phyloP scores from a whole-genome alignment of 345 rosid genomes.

The Eucalyptus sideroxylon region DNA sequence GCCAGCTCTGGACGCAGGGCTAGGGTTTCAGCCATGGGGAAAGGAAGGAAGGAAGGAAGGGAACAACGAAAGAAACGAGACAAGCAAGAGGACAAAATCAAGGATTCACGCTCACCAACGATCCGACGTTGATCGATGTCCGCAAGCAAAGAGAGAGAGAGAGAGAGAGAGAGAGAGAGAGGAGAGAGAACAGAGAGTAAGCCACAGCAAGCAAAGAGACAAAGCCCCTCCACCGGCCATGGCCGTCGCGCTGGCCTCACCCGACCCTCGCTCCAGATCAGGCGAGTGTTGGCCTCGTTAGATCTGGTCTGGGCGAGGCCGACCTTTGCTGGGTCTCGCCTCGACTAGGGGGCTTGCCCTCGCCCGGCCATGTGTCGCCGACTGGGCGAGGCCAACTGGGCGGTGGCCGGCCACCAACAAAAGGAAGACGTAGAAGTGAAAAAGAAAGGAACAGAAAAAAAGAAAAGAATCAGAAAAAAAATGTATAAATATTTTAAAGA shows the following conservation, averaged over 20 bases:
- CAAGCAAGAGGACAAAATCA: not conserved
- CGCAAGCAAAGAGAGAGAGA: not conserved
- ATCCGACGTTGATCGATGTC: not conserved
- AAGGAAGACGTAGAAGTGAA: too few relatives aligned
- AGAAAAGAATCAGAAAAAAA: too few relatives aligned
- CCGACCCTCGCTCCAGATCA: too few relatives aligned
- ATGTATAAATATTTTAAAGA: too few relatives aligned
- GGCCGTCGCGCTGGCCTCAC: not conserved
- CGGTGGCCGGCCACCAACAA: too few relatives aligned
- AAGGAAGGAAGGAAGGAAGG: not conserved
- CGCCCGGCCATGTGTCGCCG: fast-evolving
- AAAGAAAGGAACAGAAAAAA: too few relatives aligned
- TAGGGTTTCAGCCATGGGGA: not conserved
- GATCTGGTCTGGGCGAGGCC: too few relatives aligned
- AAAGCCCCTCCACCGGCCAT: not conserved
- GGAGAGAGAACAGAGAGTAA: not conserved
- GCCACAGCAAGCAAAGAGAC: not conserved
- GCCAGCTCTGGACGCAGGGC: not conserved
- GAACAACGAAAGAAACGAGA: too few relatives aligned
- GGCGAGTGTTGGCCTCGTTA: too few relatives aligned
- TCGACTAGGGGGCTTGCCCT: too few relatives aligned
- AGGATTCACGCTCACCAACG: not conserved
- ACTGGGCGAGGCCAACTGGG: too few relatives aligned
- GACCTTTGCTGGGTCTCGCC: too few relatives aligned
- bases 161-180: not conserved